Conservation (phyloP, 1,284 basidiomycete species). For the Pseudozyma hubeiensis region DNA sequence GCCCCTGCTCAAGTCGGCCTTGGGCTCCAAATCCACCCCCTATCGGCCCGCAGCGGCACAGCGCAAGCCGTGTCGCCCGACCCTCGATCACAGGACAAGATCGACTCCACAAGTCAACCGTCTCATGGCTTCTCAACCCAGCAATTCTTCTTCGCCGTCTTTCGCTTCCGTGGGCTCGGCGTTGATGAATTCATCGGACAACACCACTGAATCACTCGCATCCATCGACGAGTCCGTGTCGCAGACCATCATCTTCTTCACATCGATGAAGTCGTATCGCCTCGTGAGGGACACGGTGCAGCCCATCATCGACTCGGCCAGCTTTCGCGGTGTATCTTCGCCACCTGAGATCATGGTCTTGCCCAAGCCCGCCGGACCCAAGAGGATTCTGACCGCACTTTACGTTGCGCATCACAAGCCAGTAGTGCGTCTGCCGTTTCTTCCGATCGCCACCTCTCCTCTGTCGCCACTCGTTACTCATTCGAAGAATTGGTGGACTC, state of each 20-base stretch:
- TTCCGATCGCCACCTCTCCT: constrained; percentile 90
- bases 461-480: constrained; percentile 58
- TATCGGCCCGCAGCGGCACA: background rate
- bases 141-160: constrained; percentile 14
- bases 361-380: constrained; percentile 51
- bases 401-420: constrained; percentile 53
- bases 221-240: constrained; percentile 29
- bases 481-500: constrained; percentile 46
- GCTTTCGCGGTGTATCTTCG: constrained; percentile 34
- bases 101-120: constrained; percentile 52
- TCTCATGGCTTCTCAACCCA: constrained; percentile 27
- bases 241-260: constrained; percentile 59
- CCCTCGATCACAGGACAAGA: constrained; percentile 44
- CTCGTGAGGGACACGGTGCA: constrained; percentile 49
- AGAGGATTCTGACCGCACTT: constrained; percentile 52
- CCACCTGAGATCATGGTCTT: constrained; percentile 60
- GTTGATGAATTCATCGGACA: constrained; percentile 10
- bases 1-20: constrained; percentile 47
- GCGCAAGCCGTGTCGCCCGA: constrained; percentile 13
- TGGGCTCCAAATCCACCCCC: constrained; percentile 25
- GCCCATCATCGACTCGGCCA: constrained; percentile 55
- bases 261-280: constrained; percentile 52
- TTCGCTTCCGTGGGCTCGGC: constrained; percentile 22
- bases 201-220: background rate
- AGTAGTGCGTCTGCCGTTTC: constrained; percentile 88